Percentiles rank a stretch among this genome's conserved stretches.
These are phyloP conservation scores for Coemansia sp. DNA, from an alignment of 192 early-diverging fungal genomes.

Conservation along the genomic window DNA sequence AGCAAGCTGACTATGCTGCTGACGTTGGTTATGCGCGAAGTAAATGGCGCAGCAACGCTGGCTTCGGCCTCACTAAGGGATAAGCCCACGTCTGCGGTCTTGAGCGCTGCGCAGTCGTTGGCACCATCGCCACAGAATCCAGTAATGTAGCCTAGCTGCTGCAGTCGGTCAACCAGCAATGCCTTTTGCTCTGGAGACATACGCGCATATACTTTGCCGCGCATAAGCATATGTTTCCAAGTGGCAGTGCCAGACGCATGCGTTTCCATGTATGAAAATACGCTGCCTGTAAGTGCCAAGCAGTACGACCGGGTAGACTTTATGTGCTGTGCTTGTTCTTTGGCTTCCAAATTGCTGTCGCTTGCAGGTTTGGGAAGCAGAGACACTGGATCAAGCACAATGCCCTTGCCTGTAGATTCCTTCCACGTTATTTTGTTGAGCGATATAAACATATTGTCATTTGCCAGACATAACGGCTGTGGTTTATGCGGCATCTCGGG, in stretches of 20 bases:
- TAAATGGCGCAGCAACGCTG: constrained; percentile 97
- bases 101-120: constrained; percentile 95
- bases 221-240: constrained; percentile 75
- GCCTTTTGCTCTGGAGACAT: constrained; percentile 99
- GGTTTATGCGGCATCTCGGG: not conserved
- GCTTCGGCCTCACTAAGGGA: constrained; percentile 97
- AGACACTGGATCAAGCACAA: constrained; percentile 53
- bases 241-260: constrained; percentile 56
- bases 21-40: constrained; percentile 78
- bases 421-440: constrained; percentile 25
- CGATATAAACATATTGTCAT: constrained; percentile 4
- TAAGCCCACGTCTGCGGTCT: constrained; percentile 91
- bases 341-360: not conserved
- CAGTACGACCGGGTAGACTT: constrained; percentile 57
- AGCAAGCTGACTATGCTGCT: constrained; percentile 81
- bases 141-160: constrained; percentile 83
- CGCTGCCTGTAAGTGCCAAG: constrained; percentile 90
- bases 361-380: constrained; percentile 24
- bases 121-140: constrained; percentile 99
- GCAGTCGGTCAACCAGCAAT: constrained; percentile 77
- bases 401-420: constrained; percentile 55
- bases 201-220: constrained; percentile 86
- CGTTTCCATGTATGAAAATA: constrained; percentile 62
- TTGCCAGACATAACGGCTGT: not conserved
- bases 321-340: constrained; percentile 18